phyloP scores from a whole-genome alignment of 2,329 filamentous ascomycete genomes.

The Byssochlamys sp. region DNA sequence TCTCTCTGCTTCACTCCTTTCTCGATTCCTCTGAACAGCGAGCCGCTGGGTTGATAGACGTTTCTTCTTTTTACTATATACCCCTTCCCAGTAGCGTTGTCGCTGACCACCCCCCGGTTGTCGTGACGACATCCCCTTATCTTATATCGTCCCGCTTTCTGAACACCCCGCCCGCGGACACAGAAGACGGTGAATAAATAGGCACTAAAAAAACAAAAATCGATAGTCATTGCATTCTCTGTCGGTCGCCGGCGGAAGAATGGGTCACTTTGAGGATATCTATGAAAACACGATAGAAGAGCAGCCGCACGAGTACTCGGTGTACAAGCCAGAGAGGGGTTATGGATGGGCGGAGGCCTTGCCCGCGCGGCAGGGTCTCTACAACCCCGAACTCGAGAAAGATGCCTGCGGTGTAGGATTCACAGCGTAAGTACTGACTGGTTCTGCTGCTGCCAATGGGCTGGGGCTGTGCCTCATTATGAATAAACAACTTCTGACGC shows the following conservation, averaged over 20 bases:
- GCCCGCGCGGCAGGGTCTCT: constrained; percentile 95
- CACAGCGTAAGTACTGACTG: constrained; percentile 61
- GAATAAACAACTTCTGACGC: constrained; percentile 10
- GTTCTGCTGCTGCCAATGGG: neutral
- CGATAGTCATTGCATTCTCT: constrained; percentile 24
- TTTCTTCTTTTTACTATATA: constrained; percentile 5
- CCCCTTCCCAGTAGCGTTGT: constrained; percentile 10
- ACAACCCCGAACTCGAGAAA: constrained; percentile 91
- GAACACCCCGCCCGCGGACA: constrained; percentile 7
- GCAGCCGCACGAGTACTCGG: constrained; percentile 38
- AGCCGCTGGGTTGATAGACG: constrained; percentile 14
- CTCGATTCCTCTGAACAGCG: constrained; percentile 1
- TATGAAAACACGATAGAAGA: constrained; percentile 39
- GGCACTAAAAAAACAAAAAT: constrained; percentile 1
- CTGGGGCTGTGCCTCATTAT: neutral
- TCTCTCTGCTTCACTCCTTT: constrained; percentile 6
- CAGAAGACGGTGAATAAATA: neutral
- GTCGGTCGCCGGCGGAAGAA: constrained; percentile 39
- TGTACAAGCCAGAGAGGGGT: constrained; percentile 48
- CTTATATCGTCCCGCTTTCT: constrained; percentile 11
- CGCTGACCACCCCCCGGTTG: constrained; percentile 9
- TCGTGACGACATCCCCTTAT: constrained; percentile 19
- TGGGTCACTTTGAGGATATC: constrained; percentile 43
- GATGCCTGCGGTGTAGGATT: constrained; percentile 99
- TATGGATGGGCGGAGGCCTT: constrained; percentile 95